Percentiles rank a stretch among this genome's conserved stretches.
These are phyloP conservation scores for Ogataea glucozyma DNA, from an alignment of 805 yeast genomes.

Conservation along the genomic window DNA sequence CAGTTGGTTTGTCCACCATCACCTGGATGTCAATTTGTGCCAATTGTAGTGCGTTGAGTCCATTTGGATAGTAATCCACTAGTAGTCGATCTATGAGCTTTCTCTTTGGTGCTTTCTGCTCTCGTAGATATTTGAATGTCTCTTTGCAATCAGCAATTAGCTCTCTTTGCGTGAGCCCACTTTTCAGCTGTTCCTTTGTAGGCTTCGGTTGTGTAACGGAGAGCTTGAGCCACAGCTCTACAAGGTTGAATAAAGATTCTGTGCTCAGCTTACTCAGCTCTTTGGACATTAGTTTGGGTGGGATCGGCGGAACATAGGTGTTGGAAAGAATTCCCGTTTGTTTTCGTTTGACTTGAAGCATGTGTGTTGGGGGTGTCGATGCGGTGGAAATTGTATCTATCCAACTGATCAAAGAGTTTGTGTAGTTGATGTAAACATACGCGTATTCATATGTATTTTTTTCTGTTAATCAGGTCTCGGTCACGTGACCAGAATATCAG, in stretches of 20 bases:
- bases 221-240: constrained; percentile 36
- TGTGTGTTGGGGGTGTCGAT: not conserved
- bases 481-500: too few species aligned
- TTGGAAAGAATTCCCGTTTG: constrained; percentile 37
- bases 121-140: constrained; percentile 13
- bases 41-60: constrained; percentile 62
- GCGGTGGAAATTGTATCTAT: not conserved
- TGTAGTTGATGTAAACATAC: not conserved
- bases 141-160: constrained; percentile 21
- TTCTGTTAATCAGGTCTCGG: too few species aligned
- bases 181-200: constrained; percentile 20
- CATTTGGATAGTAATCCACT: constrained; percentile 52
- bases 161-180: constrained; percentile 21
- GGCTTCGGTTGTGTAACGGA: constrained; percentile 33
- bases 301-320: constrained; percentile 34
- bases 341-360: constrained; percentile 9
- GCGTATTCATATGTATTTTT: too few species aligned
- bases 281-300: constrained; percentile 25
- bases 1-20: constrained; percentile 57
- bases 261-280: constrained; percentile 30
- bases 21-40: constrained; percentile 71
- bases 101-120: constrained; percentile 28
- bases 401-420: too few species aligned
- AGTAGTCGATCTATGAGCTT: constrained; percentile 47
- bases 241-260: constrained; percentile 34